Conservation (phyloP, 257 asterid species). For the Vinca minor region DNA sequence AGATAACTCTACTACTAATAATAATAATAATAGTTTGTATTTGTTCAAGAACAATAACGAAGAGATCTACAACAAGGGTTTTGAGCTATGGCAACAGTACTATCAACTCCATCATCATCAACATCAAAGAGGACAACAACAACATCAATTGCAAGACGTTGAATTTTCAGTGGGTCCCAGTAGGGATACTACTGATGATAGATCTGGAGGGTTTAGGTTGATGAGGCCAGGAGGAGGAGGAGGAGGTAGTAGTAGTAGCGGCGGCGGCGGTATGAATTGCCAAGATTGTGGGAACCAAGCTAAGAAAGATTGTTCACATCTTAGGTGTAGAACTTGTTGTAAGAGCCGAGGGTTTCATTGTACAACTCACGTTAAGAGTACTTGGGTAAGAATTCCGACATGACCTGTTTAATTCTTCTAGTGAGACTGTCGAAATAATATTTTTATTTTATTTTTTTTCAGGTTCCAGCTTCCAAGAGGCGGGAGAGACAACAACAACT, state of each 20-base stretch:
- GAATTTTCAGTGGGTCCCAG: conserved; percentile 40
- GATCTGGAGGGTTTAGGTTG: conserved; percentile 38
- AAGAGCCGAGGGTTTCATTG: conserved; percentile 67
- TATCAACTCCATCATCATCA: conserved; percentile 17
- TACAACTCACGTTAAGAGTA: conserved; percentile 59
- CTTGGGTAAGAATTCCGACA: too few species aligned
- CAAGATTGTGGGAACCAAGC: conserved; percentile 78
- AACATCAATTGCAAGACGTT: conserved; percentile 26
- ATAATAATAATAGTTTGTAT: conserved; percentile 23
- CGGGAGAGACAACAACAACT: conserved; percentile 56
- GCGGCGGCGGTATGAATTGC: conserved; percentile 44
- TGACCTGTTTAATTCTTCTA: too few species aligned
- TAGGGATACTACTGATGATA: conserved; percentile 20
- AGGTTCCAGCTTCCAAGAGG: conserved; percentile 66
- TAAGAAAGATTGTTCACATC: conserved; percentile 57
- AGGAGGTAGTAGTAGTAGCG: too few species aligned
- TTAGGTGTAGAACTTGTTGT: conserved; percentile 68
- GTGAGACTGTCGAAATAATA: too few species aligned
- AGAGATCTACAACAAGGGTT: conserved; percentile 81
- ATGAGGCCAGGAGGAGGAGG: conserved; percentile 30
- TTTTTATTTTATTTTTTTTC: too few species aligned
- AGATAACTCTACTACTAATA: too few species aligned
- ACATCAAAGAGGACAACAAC: conserved; percentile 21
- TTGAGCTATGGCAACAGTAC: conserved; percentile 70
- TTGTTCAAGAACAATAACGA: conserved; percentile 55